phyloP scores from a whole-genome alignment of 371 early-diverging fungal species.

The Capillidium heterosporum region DNA sequence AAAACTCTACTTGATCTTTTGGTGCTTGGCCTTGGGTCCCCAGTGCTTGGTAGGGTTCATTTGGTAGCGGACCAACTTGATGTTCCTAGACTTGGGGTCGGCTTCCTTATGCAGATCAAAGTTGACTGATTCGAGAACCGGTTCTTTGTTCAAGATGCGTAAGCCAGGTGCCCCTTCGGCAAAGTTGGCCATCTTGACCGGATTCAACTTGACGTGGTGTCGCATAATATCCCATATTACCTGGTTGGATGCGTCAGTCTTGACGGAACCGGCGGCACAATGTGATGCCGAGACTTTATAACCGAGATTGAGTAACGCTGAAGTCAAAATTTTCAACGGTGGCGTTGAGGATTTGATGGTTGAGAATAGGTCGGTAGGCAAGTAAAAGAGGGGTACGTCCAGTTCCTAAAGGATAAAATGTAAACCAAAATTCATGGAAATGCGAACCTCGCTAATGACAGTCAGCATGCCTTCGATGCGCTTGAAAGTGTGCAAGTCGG shows the following conservation, averaged over 20 bases:
- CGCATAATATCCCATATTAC: slow-evolving; percentile 91
- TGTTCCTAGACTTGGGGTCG: slow-evolving; percentile 48
- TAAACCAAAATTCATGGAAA: background rate
- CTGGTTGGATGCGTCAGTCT: slow-evolving; percentile 83
- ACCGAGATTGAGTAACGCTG: slow-evolving; percentile 84
- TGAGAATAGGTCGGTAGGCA: slow-evolving; percentile 20
- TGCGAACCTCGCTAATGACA: slow-evolving; percentile 58
- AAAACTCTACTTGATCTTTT: no score
- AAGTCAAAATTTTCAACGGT: slow-evolving; percentile 20
- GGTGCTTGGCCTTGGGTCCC: slow-evolving; percentile 74
- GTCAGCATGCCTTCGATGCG: slow-evolving; percentile 93
- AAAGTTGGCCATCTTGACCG: slow-evolving; percentile 44
- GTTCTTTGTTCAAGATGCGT: slow-evolving; percentile 38
- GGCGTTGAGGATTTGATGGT: background rate
- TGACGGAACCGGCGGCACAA: slow-evolving; percentile 66
- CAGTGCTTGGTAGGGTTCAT: slow-evolving; percentile 83
- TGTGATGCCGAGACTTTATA: slow-evolving; percentile 89
- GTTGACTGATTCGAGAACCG: slow-evolving; percentile 27
- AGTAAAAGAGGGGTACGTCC: slow-evolving; percentile 65
- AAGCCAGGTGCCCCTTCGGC: slow-evolving; percentile 45
- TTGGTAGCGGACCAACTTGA: slow-evolving; percentile 78
- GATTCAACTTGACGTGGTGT: slow-evolving; percentile 35
- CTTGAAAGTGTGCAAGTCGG: slow-evolving; percentile 45
- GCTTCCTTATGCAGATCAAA: slow-evolving; percentile 56
- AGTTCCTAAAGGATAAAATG: slow-evolving; percentile 22